Conservation (phyloP, 306 rosid genomes). For the Inga oerstediana region DNA sequence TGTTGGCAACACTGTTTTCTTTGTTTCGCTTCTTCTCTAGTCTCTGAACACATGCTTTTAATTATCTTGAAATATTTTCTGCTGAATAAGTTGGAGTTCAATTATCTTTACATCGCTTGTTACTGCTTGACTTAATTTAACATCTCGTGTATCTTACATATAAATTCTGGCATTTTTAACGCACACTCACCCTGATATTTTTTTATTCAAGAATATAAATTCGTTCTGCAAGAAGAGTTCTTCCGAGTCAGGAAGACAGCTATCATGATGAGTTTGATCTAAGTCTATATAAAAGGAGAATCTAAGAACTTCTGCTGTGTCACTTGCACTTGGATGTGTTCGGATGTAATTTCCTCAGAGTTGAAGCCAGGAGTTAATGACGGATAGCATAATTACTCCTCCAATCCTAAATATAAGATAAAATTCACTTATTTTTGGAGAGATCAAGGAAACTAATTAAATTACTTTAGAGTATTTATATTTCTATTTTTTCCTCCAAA, state of each 20-base stretch:
- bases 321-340: background rate
- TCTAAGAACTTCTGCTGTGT: background rate
- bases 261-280: background rate
- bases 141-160: background rate
- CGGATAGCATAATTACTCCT: background rate
- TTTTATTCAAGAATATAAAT: conserved; percentile 13
- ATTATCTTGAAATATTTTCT: background rate
- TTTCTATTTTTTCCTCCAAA: no score
- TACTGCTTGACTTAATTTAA: background rate
- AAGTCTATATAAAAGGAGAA: background rate
- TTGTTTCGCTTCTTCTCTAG: conserved; percentile 14
- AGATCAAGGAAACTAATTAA: no score
- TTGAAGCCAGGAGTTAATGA: background rate
- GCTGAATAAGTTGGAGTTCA: background rate
- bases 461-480: no score
- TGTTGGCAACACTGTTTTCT: background rate
- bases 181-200: background rate
- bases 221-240: conserved; percentile 1
- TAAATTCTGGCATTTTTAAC: background rate
- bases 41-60: conserved; percentile 9
- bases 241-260: background rate
- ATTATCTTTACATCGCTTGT: background rate
- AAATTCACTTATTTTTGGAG: no score
- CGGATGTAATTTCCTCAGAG: background rate
- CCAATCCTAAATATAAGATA: no score